These are phyloP conservation scores for Cercospora nicotianae DNA, from an alignment of 2,329 filamentous ascomycete genomes.

Conservation along the genomic window DNA sequence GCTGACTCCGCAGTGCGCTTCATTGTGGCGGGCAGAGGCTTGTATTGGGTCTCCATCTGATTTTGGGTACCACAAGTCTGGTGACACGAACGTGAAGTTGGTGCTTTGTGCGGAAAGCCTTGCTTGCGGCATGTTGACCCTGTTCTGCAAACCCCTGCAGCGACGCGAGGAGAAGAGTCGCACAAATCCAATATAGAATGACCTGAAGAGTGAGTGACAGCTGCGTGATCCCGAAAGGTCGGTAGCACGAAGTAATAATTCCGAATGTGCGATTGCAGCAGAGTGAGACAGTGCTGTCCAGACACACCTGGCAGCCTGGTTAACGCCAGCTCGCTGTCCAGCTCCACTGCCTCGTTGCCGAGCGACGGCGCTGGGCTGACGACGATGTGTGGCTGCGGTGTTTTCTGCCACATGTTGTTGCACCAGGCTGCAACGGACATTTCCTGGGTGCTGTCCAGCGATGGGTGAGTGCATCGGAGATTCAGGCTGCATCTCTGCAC, in stretches of 20 bases:
- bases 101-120: conserved; percentile 12
- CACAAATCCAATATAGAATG: neutral
- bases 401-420: conserved; percentile 10
- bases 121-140: conserved; percentile 9
- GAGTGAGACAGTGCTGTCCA: conserved; percentile 2
- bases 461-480: neutral
- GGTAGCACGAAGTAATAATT: conserved; percentile 12
- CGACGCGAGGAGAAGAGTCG: neutral
- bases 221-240: conserved; percentile 14
- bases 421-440: conserved; percentile 10
- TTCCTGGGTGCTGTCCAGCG: neutral
- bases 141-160: conserved; percentile 15
- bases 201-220: conserved; percentile 13
- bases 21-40: neutral
- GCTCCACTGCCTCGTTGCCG: conserved; percentile 6
- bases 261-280: conserved; percentile 17
- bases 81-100: conserved; percentile 15
- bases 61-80: neutral
- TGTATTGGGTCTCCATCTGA: neutral
- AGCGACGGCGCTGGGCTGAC: neutral
- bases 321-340: conserved; percentile 8
- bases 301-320: neutral
- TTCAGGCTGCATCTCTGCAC: neutral
- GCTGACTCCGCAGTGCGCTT: neutral
- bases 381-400: neutral